Evolutionary conservation across 805 yeast genomes (phyloP), one percentile per base, ranked within the genome.

Genomic region (Tetrapisispora phaffii): DNA sequence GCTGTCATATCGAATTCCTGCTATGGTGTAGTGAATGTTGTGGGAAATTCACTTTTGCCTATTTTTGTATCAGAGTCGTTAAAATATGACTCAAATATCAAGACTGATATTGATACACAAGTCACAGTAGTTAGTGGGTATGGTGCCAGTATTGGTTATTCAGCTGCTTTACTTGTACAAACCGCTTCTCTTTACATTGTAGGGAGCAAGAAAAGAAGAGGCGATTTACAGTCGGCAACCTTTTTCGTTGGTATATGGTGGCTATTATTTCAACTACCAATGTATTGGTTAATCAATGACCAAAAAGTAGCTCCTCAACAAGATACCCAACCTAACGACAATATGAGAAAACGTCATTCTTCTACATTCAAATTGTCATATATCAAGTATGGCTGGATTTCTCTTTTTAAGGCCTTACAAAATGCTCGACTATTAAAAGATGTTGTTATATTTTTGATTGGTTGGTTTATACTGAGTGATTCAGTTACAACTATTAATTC

Each of bases 381-480:
- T 50, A 50, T 79, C 31, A 55, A 60, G 4, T 75, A 73, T 49
- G 90, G 93, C 1, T 84, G 88, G 84, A 55, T 54, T 21, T 77
- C 84, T 0, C 59, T 84, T 24, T 66, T 60, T 39, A 61, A 67
- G 20, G 76, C 90, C 0, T 63, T 80, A n/a, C 70, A 67, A 37
- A 80, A 77, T 50, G 86, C 83, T 1, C 68, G 76, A 1, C 63
- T 74, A 41, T 63, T 84, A 54, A 72, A 69, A 50, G 90, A 84
- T 53, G 84, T 85, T 17, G 68, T 76, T n/a, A 71, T 76, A 12
- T 84, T 80, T 51, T 63, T 84, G 9, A 40, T 76, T 0, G 88
- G 85, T 1, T 84, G 94, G 94, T 84, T 84, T 52, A 72, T 85
- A 37, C 68, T 84, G 2, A 77, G 85, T 19, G 94, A 85, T 56